phyloP scores from a whole-genome alignment of 1,284 basidiomycete genomes.

The Polyporus tsugae region DNA sequence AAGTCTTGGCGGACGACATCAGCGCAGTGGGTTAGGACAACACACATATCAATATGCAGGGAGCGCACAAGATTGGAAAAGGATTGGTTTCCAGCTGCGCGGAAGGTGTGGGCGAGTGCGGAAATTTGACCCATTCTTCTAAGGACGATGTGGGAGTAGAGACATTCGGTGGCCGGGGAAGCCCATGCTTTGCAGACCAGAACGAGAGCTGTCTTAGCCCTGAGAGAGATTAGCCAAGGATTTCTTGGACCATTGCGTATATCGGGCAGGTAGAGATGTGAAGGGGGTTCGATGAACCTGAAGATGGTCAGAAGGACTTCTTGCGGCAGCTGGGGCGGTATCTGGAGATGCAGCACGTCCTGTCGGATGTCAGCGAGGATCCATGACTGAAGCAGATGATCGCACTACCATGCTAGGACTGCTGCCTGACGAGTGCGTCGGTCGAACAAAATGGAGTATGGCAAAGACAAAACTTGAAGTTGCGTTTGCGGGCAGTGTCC shows the following conservation, averaged over 20 bases:
- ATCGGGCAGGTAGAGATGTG: background rate
- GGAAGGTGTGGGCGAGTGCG: slow-evolving; percentile 7
- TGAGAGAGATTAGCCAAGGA: slow-evolving; percentile 4
- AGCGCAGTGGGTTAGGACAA: background rate
- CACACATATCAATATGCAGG: background rate
- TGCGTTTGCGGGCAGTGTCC: too few species aligned
- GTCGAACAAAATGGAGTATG: too few species aligned
- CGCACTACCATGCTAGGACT: too few species aligned
- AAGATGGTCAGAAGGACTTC: background rate
- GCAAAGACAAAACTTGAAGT: too few species aligned
- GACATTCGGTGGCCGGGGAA: slow-evolving; percentile 7
- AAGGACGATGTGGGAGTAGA: slow-evolving; percentile 16
- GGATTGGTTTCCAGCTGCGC: background rate
- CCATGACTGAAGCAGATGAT: too few species aligned
- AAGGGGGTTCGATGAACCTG: background rate
- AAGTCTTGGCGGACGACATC: background rate
- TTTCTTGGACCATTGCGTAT: background rate
- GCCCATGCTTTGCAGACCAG: slow-evolving; percentile 16
- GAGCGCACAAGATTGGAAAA: background rate
- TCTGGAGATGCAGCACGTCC: too few species aligned
- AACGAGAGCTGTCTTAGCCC: slow-evolving; percentile 6
- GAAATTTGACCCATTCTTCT: slow-evolving; percentile 17
- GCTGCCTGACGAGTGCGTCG: too few species aligned
- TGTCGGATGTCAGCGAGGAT: too few species aligned
- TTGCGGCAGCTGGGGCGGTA: background rate